Conservation (phyloP, 2,329 filamentous ascomycete genomes). For the Pseudogymnoascus verrucosus region DNA sequence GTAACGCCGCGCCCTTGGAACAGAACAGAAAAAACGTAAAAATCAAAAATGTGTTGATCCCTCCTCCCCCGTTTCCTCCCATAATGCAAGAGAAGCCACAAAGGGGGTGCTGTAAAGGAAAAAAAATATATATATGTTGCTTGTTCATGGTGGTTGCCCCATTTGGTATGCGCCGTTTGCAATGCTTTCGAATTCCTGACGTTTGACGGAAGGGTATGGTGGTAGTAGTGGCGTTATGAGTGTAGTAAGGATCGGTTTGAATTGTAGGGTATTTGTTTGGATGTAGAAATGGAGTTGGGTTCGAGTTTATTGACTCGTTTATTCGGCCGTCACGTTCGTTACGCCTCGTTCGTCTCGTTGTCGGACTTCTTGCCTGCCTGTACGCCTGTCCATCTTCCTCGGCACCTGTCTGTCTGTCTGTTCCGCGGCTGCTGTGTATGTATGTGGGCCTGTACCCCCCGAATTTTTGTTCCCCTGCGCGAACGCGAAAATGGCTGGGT, state of each 20-base stretch:
- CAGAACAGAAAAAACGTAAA: neutral
- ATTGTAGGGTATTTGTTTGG: conserved; percentile 1
- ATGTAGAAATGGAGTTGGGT: neutral
- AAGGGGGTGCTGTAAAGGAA: neutral
- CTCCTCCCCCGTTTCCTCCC: neutral
- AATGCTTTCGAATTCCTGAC: conserved; percentile 7
- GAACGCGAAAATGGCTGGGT: neutral
- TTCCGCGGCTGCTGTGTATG: conserved; percentile 5
- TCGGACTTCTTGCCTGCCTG: neutral
- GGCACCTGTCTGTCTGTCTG: conserved; percentile 5
- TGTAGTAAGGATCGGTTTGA: conserved; percentile 1
- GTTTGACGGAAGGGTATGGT: neutral
- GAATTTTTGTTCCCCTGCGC: neutral
- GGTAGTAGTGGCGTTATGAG: neutral
- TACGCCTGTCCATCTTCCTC: neutral
- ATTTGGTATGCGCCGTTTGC: conserved; percentile 1
- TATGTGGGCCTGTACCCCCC: neutral
- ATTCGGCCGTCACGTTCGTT: neutral
- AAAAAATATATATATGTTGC: neutral
- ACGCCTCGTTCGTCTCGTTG: conserved; percentile 2
- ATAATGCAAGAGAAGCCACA: neutral
- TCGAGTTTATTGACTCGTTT: neutral
- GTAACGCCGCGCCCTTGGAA: neutral
- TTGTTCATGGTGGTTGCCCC: conserved; percentile 6
- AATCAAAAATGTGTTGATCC: neutral